Evolutionary conservation across 139 green algal species (phyloP).

Genomic region (Micromonas pusilla): DNA sequence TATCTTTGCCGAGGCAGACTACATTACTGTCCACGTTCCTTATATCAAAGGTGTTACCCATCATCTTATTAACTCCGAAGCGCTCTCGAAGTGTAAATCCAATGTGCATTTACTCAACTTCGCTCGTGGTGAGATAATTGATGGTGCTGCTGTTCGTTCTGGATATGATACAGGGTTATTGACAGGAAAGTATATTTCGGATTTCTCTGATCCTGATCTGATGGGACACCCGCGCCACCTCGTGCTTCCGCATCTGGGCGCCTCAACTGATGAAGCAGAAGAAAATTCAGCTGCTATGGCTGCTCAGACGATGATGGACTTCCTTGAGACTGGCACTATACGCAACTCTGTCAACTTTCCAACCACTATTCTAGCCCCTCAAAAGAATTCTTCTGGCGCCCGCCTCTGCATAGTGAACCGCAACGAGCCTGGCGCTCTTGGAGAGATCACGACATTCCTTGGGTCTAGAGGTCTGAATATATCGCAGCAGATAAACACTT

Average conservation of each 20-base stretch:
- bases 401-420: constrained; percentile 50
- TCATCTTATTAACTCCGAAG: constrained; percentile 48
- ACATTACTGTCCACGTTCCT: constrained; percentile 46
- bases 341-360: constrained; percentile 55
- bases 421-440: constrained; percentile 46
- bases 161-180: constrained; percentile 36
- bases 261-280: constrained; percentile 50
- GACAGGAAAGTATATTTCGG: constrained; percentile 51
- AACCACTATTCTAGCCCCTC: constrained; percentile 35
- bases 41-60: constrained; percentile 45
- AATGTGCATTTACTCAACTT: constrained; percentile 52
- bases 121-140: constrained; percentile 47
- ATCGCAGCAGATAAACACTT: constrained; percentile 52
- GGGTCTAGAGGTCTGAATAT: constrained; percentile 46
- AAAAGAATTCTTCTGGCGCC: constrained; percentile 38
- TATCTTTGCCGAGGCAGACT: constrained; percentile 45
- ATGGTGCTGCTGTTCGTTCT: constrained; percentile 38
- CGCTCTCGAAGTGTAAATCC: constrained; percentile 45
- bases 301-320: constrained; percentile 51
- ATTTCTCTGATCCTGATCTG: constrained; percentile 46
- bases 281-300: constrained; percentile 54
- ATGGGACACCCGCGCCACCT: constrained; percentile 40
- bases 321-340: constrained; percentile 51
- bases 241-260: constrained; percentile 47
- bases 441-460: constrained; percentile 50